phyloP scores from a whole-genome alignment of 805 yeast species.

The Metschnikowia koreensis region DNA sequence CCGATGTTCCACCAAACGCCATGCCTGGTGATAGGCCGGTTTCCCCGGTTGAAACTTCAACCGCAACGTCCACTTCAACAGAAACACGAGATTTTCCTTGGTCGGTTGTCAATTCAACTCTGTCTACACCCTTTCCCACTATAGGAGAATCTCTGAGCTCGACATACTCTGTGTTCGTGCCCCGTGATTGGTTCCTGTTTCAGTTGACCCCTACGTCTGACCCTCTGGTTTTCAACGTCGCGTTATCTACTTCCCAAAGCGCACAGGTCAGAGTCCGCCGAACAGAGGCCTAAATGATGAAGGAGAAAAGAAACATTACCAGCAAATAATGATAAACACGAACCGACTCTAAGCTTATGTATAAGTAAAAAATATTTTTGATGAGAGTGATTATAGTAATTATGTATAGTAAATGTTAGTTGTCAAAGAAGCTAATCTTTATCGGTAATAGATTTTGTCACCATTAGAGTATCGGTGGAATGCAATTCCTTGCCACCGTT shows the following conservation, averaged over 20 bases:
- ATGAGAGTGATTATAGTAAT: no score
- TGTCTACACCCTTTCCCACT: no score
- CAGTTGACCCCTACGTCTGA: slow-evolving; percentile 6
- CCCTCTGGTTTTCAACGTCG: slow-evolving; percentile 1
- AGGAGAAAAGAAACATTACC: no score
- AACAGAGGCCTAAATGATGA: neutral
- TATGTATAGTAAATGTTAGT: no score
- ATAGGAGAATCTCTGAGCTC: neutral
- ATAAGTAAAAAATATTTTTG: neutral
- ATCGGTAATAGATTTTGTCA: neutral
- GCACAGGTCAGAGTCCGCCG: slow-evolving; percentile 4
- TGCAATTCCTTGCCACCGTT: neutral
- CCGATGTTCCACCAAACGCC: slow-evolving; percentile 1
- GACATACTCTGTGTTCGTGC: neutral
- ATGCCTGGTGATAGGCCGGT: slow-evolving; percentile 1
- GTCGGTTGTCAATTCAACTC: no score
- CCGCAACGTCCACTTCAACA: neutral
- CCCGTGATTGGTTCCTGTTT: slow-evolving; percentile 10
- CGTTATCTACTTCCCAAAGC: slow-evolving; percentile 5
- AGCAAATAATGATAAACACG: slow-evolving; percentile 1
- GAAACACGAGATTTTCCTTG: no score
- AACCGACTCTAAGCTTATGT: neutral
- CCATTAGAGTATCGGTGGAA: no score
- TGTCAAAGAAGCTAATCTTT: neutral
- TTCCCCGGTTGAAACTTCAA: slow-evolving; percentile 1